These are phyloP conservation scores for Chaetomiaceae sp. DNA, from an alignment of 2,329 filamentous ascomycete genomes.

Conservation along the genomic window DNA sequence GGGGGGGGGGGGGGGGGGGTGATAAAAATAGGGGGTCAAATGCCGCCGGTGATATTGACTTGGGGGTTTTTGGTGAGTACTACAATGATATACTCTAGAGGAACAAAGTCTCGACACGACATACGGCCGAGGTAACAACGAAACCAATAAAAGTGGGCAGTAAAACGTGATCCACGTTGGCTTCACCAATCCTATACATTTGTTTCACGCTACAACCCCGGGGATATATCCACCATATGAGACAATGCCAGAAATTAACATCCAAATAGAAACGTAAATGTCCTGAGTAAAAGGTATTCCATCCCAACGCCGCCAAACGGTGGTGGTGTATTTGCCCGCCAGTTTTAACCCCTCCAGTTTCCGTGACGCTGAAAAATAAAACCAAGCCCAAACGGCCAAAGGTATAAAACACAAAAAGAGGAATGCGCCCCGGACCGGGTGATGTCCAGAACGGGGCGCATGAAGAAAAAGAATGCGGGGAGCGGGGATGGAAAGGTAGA, in stretches of 20 bases:
- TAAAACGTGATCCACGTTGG: background rate
- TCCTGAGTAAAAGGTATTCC: constrained; percentile 10
- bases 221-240: constrained; percentile 17
- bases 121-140: too few relatives aligned
- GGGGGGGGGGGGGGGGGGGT: background rate
- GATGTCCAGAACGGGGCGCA: constrained; percentile 12
- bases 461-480: constrained; percentile 23
- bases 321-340: constrained; percentile 7
- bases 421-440: constrained; percentile 10
- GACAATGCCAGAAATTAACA: background rate
- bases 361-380: constrained; percentile 4
- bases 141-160: background rate
- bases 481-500: constrained; percentile 14
- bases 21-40: constrained; percentile 12
- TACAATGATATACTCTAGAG: too few relatives aligned
- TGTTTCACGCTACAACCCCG: constrained; percentile 9
- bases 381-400: constrained; percentile 1
- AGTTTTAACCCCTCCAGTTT: constrained; percentile 5
- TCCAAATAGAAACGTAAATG: background rate
- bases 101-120: too few relatives aligned
- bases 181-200: constrained; percentile 8
- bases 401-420: constrained; percentile 3
- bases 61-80: background rate
- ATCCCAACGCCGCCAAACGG: constrained; percentile 16
- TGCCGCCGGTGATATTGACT: background rate